Evolutionary conservation across 2,329 filamentous ascomycete genomes (phyloP), one percentile per base, ranked within the genome.

Genomic region (Monilinia vaccinii-corymbosi): DNA sequence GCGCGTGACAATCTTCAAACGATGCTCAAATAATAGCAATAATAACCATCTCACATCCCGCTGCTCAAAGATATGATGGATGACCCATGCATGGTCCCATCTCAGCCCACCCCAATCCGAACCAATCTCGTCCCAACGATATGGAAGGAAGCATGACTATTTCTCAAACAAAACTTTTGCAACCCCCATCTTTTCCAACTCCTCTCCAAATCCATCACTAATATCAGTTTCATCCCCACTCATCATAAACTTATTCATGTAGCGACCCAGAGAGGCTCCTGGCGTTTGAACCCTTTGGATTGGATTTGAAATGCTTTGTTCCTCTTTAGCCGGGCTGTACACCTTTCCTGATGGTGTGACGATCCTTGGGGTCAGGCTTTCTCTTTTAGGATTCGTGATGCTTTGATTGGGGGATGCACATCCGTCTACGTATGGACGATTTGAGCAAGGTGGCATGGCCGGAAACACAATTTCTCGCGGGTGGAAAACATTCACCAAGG

Each of bases 401-500:
- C n/a, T 1, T 23, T 34, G 36, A 5, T 52, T 31, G 14, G 34
- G 21, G 38, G 47, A 25, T 10, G 47, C 40, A 28, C 21, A 52
- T 34, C 11, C 28, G 13, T 52, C 14, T 11, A 52, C 13, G 3
- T 45, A 23, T 16, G 36, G 21, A 5, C 14, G 46, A 28, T 36
- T 31, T 42, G 56, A 45, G n/a, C 18, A 16, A 13, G 58, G 23
- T 9, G 64, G 53, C 61, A 65, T 65, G 16, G 42, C 28, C 8
- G 58, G 31, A 13, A 63, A 53, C 62, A 66, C 64, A 23, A 68
- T 42, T 21, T 63, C 61, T 31, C 57, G 63, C 5, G 62, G 58
- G 46, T 68, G 65, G 52, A 68, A 68, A 5, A 67, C 61, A 23
- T 68, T 61, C 11, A 68, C 61, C 8, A 68, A 57, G 25, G 59